Evolutionary conservation across 2,329 filamentous ascomycete species (phyloP).

Genomic region (Aspergillus fumigatiaffinis): DNA sequence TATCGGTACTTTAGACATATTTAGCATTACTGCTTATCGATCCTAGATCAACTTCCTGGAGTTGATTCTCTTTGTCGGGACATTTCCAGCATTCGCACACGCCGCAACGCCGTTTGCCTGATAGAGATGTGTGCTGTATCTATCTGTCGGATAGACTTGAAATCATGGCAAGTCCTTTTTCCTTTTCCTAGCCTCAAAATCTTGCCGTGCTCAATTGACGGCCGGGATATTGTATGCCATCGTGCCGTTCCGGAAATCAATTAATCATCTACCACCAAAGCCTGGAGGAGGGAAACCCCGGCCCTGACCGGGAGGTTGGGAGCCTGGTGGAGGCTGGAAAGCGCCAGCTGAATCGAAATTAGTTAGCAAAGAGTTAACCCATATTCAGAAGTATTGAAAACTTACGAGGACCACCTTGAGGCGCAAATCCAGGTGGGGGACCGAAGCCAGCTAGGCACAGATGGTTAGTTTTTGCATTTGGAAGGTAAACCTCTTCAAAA

Average conservation of each 20-base stretch:
- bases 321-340: constrained; percentile 64
- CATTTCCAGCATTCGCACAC: constrained; percentile 36
- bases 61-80: constrained; percentile 24
- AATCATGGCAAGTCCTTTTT: constrained; percentile 13
- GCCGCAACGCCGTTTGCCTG: constrained; percentile 40
- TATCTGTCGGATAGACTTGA: constrained; percentile 16
- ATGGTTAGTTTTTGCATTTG: neutral
- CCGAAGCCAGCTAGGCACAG: constrained; percentile 41
- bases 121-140: constrained; percentile 28
- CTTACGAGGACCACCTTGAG: constrained; percentile 45
- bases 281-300: constrained; percentile 51
- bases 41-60: constrained; percentile 10
- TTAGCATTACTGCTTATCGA: constrained; percentile 21
- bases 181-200: constrained; percentile 13
- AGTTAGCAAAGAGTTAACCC: constrained; percentile 31
- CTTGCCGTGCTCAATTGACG: constrained; percentile 15
- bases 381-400: constrained; percentile 14
- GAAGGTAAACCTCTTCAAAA: neutral
- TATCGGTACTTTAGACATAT: constrained; percentile 13
- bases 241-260: constrained; percentile 16
- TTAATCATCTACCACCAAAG: constrained; percentile 42
- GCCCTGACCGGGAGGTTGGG: constrained; percentile 63
- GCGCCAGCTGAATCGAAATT: constrained; percentile 42
- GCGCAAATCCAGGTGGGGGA: constrained; percentile 47
- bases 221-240: constrained; percentile 21